A percentile compares a stretch with the other conserved stretches of the same genome.
phyloP scores from a whole-genome alignment of 345 rosid species.

The Gossypium arboreum region DNA sequence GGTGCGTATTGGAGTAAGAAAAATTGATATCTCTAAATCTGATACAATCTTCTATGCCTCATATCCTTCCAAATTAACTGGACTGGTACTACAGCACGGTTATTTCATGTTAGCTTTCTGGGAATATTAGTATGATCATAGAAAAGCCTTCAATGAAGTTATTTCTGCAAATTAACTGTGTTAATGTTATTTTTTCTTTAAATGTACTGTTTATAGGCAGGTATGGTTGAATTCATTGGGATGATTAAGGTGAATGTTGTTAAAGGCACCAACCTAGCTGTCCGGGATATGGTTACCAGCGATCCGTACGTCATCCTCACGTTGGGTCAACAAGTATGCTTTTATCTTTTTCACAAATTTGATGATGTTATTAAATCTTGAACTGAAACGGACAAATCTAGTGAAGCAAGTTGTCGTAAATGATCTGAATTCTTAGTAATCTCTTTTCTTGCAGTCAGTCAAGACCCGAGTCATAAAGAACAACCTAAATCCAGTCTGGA shows the following conservation, averaged over 20 bases:
- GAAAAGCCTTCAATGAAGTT: not conserved
- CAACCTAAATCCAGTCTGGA: slow-evolving; percentile 98
- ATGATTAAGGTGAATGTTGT: slow-evolving; percentile 92
- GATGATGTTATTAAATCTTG: not conserved
- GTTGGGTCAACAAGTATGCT: slow-evolving; percentile 83
- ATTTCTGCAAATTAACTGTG: not conserved
- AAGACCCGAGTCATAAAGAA: slow-evolving; percentile 89
- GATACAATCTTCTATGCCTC: not conserved
- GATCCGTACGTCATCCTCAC: slow-evolving; percentile 92
- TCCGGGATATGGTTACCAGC: slow-evolving; percentile 82
- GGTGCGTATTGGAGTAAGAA: not conserved
- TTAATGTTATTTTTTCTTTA: slow-evolving; percentile 8
- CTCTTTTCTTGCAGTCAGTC: slow-evolving; percentile 55
- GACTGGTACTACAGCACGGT: not conserved
- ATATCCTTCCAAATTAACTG: not conserved
- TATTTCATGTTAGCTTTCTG: not conserved
- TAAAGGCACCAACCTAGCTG: slow-evolving; percentile 87
- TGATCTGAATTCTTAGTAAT: slow-evolving; percentile 3
- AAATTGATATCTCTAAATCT: not conserved
- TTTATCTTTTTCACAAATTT: slow-evolving; percentile 1
- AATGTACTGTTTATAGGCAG: slow-evolving; percentile 56
- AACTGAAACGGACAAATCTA: slow-evolving; percentile 3
- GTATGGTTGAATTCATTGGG: slow-evolving; percentile 96
- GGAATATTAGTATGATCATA: not conserved
- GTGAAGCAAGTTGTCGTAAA: not conserved